Evolutionary conservation across 306 rosid species (phyloP).

Genomic region (Astragalus glycyphyllos): DNA sequence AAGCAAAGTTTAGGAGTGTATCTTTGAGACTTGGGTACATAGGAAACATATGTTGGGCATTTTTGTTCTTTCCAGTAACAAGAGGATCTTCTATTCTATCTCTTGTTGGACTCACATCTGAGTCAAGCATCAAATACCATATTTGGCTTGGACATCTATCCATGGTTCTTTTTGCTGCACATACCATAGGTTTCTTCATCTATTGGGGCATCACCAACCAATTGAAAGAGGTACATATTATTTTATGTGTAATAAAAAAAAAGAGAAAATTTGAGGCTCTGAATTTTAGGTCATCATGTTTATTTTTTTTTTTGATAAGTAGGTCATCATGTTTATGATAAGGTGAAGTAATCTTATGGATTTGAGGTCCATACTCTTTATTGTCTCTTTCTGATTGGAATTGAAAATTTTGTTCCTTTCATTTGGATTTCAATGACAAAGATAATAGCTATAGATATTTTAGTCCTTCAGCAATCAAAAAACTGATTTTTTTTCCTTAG

Average conservation of each 20-base stretch:
- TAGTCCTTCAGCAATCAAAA: neutral
- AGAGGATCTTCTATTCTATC: constrained; percentile 72
- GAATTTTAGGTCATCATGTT: neutral
- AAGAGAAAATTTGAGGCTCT: neutral
- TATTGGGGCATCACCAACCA: constrained; percentile 70
- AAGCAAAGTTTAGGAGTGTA: constrained; percentile 72
- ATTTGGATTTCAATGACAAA: neutral
- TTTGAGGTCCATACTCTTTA: neutral
- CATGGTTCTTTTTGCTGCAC: constrained; percentile 60
- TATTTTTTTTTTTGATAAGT: no score
- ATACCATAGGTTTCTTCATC: constrained; percentile 61
- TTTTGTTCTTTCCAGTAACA: constrained; percentile 78
- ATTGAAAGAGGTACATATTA: constrained; percentile 52
- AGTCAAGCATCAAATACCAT: constrained; percentile 73
- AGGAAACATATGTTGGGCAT: constrained; percentile 79
- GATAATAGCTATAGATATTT: neutral
- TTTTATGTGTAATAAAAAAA: neutral
- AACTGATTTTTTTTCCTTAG: neutral
- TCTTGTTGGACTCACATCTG: constrained; percentile 66
- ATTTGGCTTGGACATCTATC: constrained; percentile 78
- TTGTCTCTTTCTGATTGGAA: constrained; percentile 25
- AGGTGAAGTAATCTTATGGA: constrained; percentile 1
- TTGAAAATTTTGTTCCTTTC: neutral
- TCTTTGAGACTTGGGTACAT: constrained; percentile 68
- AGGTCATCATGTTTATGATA: constrained; percentile 1